Evolutionary conservation across 192 early-diverging fungal genomes (phyloP), one percentile per base, ranked within the genome.

Genomic region (Chytriomyces confervae): DNA sequence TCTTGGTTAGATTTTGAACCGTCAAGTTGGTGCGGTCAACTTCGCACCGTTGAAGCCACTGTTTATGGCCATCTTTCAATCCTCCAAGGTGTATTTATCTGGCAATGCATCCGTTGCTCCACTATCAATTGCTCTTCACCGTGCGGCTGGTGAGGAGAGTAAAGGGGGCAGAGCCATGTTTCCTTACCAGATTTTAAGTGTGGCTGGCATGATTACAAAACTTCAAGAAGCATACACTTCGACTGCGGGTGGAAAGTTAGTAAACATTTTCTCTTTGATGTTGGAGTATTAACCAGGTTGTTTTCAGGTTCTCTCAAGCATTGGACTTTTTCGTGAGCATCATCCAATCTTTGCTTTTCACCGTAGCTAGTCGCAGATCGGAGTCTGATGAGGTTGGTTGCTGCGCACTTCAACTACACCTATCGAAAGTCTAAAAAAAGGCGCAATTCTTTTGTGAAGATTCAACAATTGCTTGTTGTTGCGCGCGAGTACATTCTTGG

Each of bases 401-500:
- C n/a, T 77, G 24, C 36, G 20, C 24, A 36, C 53, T 57, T 57
- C 53, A 2, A 57, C 53, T 57, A 20, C 1, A n/a, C 13, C 3
- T 5, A 57, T 20, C 5, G 53, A 57, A 57, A n/a, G 53, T 57
- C 16, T 13, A 57, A 13, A 29, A 57, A 13, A 29, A 62, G 16
- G 0, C 0, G 16, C 24, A 36, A 71, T 65, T 71, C 2, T 66
- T 44, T 1, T 48, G 27, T 9, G 20, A 61, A 81, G 83, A 72
- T 88, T 45, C 77, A 80, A 66, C 92, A 95, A 78, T 74, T 96
- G 48, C 88, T 99, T 48, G 88, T 86, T 69, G 87, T 94, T 36
- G 92, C 91, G 69, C 91, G 95, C 44, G 96, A 98, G 81, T 99
- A 99, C 83, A 87, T 97, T n/a, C 79, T 96, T 29, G 98, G 95